Percentiles rank a stretch among this genome's conserved stretches.
phyloP scores from a whole-genome alignment of 306 rosid species.

The Quercus cerris region DNA sequence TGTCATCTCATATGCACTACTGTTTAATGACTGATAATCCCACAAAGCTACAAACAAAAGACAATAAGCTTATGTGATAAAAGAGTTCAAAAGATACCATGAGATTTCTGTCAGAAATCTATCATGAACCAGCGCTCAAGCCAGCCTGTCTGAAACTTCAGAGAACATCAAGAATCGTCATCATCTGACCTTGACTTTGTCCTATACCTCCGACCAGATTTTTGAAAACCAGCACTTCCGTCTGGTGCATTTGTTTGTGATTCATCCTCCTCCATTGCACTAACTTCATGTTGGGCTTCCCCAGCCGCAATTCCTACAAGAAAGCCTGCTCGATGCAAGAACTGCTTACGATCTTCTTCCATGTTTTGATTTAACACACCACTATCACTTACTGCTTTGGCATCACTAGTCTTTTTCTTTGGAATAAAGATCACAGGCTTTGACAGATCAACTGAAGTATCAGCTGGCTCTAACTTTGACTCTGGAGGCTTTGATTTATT shows the following conservation, averaged over 20 bases:
- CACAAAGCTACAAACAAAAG: neutral
- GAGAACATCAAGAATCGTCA: constrained; percentile 10
- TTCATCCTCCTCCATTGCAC: constrained; percentile 18
- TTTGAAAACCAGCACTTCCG: neutral
- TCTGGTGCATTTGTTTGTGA: constrained; percentile 2
- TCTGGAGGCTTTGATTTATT: neutral
- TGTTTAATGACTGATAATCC: neutral
- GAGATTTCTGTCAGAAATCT: neutral
- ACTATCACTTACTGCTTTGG: neutral
- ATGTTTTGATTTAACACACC: neutral
- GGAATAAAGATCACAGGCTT: constrained; percentile 23
- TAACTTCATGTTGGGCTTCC: constrained; percentile 10
- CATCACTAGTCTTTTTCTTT: constrained; percentile 21
- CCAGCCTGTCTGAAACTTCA: neutral
- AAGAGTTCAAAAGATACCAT: neutral
- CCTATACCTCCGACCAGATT: constrained; percentile 17
- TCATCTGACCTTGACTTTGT: constrained; percentile 4
- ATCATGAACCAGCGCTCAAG: neutral
- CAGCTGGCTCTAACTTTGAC: constrained; percentile 9
- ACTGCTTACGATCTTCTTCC: constrained; percentile 8
- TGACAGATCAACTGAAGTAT: constrained; percentile 12
- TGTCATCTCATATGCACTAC: neutral
- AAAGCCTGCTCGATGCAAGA: constrained; percentile 7
- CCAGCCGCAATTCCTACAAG: constrained; percentile 13
- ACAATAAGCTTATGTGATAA: neutral